Evolutionary conservation across 305 asterid genomes (phyloP), one percentile per base, ranked within the genome.

Genomic region (Solanum chacoense): DNA sequence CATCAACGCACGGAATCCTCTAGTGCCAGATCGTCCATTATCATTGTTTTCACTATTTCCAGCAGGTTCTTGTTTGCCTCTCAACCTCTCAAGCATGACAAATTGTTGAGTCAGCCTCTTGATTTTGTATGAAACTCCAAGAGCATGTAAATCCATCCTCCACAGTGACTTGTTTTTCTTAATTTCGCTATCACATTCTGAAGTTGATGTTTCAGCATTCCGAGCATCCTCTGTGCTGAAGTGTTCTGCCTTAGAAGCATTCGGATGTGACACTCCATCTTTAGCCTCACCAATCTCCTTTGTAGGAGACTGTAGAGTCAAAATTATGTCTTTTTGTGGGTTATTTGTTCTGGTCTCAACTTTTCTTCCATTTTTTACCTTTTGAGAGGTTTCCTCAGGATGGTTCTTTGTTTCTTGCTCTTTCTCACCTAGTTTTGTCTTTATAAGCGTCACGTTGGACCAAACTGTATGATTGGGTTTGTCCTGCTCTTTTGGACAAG

Each of bases 91-190:
- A 18, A 97, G 98, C 98, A 95, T 91, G 85, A 94, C 90, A 31
- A 97, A 90, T 85, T 97, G 98, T 90, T 97, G 98, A 92, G 93
- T 95, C 69, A 97, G 98, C 92, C 98, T 94, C 92, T 96, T 96
- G 95, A 97, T 95, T 94, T 96, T 97, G 92, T 94, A 96, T 2
- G 96, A 91, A 78, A 97, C 95, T 84, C 99, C 99, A 67, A 97
- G 99, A 63, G 99, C 98, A 87, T 96, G 98, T 73, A 97, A 93
- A 91, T 97, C 98, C 98, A 94, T 92, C 90, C 91, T 97, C 96
- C 94, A 86, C 2, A 90, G 73, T 24, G 96, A 92, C 86, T 76
- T 91, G 20, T 71, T 89, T 81, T 91, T 89, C 88, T 87, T 92
- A 40, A 90, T 87, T 29, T 87, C 38, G 36, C 89, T 92, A 85